A percentile compares a stretch with the other conserved stretches of the same genome.
These are phyloP conservation scores for Ceriops zippeliana DNA, from an alignment of 345 rosid genomes.

Conservation along the genomic window DNA sequence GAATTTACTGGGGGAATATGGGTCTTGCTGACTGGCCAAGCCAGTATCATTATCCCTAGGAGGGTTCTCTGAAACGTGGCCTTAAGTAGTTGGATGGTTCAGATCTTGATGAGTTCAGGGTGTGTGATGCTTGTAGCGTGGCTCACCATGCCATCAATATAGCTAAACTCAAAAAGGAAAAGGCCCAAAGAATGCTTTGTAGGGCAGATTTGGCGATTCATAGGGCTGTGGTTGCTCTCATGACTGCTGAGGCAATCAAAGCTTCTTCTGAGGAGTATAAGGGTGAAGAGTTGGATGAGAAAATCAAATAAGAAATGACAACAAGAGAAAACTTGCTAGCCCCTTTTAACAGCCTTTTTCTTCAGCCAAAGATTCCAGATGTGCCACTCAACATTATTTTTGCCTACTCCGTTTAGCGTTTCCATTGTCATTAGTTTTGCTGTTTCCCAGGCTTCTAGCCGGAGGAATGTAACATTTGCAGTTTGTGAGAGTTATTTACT, in stretches of 20 bases:
- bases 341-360: neutral
- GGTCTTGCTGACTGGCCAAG: too few species aligned
- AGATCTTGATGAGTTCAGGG: too few species aligned
- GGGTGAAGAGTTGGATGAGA: slow-evolving; percentile 34
- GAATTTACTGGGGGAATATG: too few species aligned
- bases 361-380: slow-evolving; percentile 9
- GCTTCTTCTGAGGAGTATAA: slow-evolving; percentile 47
- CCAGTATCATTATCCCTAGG: too few species aligned
- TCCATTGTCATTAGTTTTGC: slow-evolving; percentile 5
- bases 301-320: slow-evolving; percentile 18
- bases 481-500: slow-evolving; percentile 18
- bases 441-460: neutral
- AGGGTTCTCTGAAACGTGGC: too few species aligned
- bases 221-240: slow-evolving; percentile 82
- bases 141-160: too few species aligned
- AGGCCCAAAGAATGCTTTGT: too few species aligned
- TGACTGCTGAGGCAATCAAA: slow-evolving; percentile 81
- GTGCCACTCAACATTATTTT: slow-evolving; percentile 11
- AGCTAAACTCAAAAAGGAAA: too few species aligned
- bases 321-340: slow-evolving; percentile 16
- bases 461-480: slow-evolving; percentile 8
- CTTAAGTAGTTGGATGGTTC: too few species aligned
- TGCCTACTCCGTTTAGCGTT: slow-evolving; percentile 11
- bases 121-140: too few species aligned
- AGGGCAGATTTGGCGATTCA: slow-evolving; percentile 87